These are phyloP conservation scores for Amanita polypyramis DNA, from an alignment of 768 basidiomycete species.

Conservation along the genomic window DNA sequence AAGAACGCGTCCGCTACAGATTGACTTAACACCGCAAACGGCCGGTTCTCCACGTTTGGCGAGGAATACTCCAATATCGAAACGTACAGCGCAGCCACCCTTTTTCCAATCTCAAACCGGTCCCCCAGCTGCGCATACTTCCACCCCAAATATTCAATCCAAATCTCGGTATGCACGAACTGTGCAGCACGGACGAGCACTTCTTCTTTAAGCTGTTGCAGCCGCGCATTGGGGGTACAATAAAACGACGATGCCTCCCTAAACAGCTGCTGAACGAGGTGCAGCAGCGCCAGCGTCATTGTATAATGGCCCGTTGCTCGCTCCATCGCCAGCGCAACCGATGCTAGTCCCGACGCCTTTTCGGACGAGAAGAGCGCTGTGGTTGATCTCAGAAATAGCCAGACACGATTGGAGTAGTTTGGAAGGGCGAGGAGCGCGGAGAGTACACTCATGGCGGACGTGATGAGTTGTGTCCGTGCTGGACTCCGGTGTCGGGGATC, in stretches of 20 bases:
- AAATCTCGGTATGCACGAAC: slow-evolving; percentile 81
- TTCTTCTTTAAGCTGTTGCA: slow-evolving; percentile 72
- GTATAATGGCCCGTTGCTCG: slow-evolving; percentile 67
- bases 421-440: slow-evolving; percentile 67
- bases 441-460: slow-evolving; percentile 75
- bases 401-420: slow-evolving; percentile 70
- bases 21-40: slow-evolving; percentile 51
- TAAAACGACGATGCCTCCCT: slow-evolving; percentile 58
- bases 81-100: slow-evolving; percentile 56
- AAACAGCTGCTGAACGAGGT: slow-evolving; percentile 68
- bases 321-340: slow-evolving; percentile 59
- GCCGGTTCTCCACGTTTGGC: slow-evolving; percentile 38
- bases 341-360: slow-evolving; percentile 42
- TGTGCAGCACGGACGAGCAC: slow-evolving; percentile 68
- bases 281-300: slow-evolving; percentile 71
- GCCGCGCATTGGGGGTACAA: slow-evolving; percentile 43
- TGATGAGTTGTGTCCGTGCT: slow-evolving; percentile 55
- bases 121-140: slow-evolving; percentile 75
- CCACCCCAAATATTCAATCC: slow-evolving; percentile 82
- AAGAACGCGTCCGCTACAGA: slow-evolving; percentile 63
- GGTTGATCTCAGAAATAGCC: slow-evolving; percentile 81
- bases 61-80: slow-evolving; percentile 57
- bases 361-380: slow-evolving; percentile 65
- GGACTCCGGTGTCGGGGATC: slow-evolving; percentile 26
- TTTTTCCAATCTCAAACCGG: slow-evolving; percentile 71